Percentiles rank a stretch among this genome's conserved stretches.
phyloP scores from a whole-genome alignment of 208 protist species.

The Wallacemonas sp. region DNA sequence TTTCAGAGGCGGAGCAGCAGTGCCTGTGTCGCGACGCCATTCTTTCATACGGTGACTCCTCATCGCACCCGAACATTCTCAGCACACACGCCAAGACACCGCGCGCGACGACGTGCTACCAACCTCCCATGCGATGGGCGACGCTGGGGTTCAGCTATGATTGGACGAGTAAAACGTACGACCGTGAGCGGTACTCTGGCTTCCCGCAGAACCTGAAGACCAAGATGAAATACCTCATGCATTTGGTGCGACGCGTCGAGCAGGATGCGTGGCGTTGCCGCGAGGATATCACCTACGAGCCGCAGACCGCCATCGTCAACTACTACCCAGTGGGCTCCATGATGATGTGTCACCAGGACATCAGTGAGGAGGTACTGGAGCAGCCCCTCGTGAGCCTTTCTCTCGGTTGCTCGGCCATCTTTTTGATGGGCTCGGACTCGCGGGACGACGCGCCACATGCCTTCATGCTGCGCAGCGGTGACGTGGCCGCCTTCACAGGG shows the following conservation, averaged over 20 bases:
- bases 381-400: constrained; percentile 80
- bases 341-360: constrained; percentile 91
- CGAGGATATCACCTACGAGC: constrained; percentile 51
- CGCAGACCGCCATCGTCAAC: constrained; percentile 89
- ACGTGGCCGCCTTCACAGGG: constrained; percentile 75
- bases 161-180: constrained; percentile 84
- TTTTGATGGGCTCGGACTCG: constrained; percentile 77
- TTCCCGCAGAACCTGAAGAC: constrained; percentile 52
- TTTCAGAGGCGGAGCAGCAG: constrained; percentile 53
- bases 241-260: constrained; percentile 30
- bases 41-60: constrained; percentile 58
- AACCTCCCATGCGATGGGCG: constrained; percentile 86
- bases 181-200: constrained; percentile 34
- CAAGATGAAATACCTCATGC: constrained; percentile 43
- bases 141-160: constrained; percentile 89
- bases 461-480: constrained; percentile 77
- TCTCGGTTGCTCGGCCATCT: constrained; percentile 79
- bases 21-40: constrained; percentile 53
- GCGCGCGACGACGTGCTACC: constrained; percentile 56
- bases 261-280: constrained; percentile 29
- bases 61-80: constrained; percentile 72
- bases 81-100: constrained; percentile 72
- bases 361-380: constrained; percentile 74
- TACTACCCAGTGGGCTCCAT: constrained; percentile 84
- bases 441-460: constrained; percentile 71